Evolutionary conservation across 176 grass and related monocot species (phyloP), one percentile per base, ranked within the genome.

Genomic region (Eleusine coracana): DNA sequence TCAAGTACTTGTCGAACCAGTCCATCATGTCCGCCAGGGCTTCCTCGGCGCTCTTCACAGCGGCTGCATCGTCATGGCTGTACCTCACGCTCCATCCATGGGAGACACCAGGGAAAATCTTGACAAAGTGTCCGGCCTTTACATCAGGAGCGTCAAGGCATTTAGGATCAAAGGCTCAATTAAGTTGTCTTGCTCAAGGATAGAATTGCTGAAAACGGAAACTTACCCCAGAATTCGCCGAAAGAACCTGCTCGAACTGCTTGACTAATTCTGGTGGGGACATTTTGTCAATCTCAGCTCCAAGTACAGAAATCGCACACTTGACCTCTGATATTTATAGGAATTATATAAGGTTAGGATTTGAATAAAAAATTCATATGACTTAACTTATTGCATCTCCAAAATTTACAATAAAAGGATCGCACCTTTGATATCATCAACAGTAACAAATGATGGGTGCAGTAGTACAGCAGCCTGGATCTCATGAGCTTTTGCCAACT

Each of bases 401-500:
- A 55, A 18, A 85, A 46, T 65, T 64, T n/a, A 65, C 55, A 71
- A 59, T 52, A 46, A 31, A 85, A 63, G 15, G 17, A 52, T 20
- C 66, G 68, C 39, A 93, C 94, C 94, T 78, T 86, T 91, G 5
- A 97, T 79, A 86, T 97, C 94, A 56, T 97, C 89, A 55, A 97
- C 79, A 51, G 58, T 60, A 66, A 93, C 87, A 50, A 93, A 58
- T 18, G 89, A 91, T 41, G 94, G 94, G 75, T 97, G 94, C 38
- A 45, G 81, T 74, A 97, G 52, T 68, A 97, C 94, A 20, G 79
- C 91, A 73, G 91, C 87, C 50, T 93, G 84, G 74, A 93, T 91
- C 81, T 91, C 86, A 63, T 70, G 55, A 86, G 79, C 81, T 85
- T 97, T 97, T 10, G 89, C 84, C 49, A 97, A 85, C 70, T 97